Percentiles rank a stretch among this genome's conserved stretches.
Evolutionary conservation across 2,329 filamentous ascomycete genomes (phyloP).

Genomic region (Phialemoniopsis sp.): DNA sequence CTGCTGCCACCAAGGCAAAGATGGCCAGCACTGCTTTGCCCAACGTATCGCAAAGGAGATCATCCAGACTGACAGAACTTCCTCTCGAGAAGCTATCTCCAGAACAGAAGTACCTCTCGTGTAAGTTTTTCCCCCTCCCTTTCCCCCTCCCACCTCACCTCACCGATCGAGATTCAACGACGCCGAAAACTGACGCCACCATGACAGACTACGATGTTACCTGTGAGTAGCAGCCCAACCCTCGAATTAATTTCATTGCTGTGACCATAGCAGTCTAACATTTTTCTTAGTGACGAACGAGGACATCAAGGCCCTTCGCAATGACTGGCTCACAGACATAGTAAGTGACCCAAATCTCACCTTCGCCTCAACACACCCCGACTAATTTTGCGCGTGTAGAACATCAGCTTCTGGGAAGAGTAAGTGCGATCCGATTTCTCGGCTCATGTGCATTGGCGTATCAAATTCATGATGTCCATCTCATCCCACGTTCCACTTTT

Average conservation of each 20-base stretch:
- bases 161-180: background rate
- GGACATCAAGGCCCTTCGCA: conserved; percentile 81
- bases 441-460: conserved; percentile 8
- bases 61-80: conserved; percentile 10
- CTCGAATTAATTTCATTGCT: background rate
- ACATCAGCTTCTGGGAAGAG: conserved; percentile 98
- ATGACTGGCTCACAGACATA: conserved; percentile 97
- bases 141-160: background rate
- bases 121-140: conserved; percentile 27
- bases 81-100: conserved; percentile 23
- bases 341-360: conserved; percentile 43
- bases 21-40: conserved; percentile 5
- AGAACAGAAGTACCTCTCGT: conserved; percentile 37
- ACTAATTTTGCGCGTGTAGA: conserved; percentile 43
- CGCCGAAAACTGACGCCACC: background rate
- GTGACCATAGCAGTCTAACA: background rate
- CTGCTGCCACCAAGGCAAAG: conserved; percentile 1
- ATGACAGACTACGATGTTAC: conserved; percentile 33
- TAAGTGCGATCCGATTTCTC: conserved; percentile 35
- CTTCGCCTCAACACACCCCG: background rate
- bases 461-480: conserved; percentile 1
- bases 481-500: background rate
- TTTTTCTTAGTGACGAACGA: conserved; percentile 68
- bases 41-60: conserved; percentile 5
- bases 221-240: conserved; percentile 3